Percentiles rank a stretch among this genome's conserved stretches.
Conservation (phyloP, 1,139 yeast species). For the Yamadazyma spencermartinsiae region DNA sequence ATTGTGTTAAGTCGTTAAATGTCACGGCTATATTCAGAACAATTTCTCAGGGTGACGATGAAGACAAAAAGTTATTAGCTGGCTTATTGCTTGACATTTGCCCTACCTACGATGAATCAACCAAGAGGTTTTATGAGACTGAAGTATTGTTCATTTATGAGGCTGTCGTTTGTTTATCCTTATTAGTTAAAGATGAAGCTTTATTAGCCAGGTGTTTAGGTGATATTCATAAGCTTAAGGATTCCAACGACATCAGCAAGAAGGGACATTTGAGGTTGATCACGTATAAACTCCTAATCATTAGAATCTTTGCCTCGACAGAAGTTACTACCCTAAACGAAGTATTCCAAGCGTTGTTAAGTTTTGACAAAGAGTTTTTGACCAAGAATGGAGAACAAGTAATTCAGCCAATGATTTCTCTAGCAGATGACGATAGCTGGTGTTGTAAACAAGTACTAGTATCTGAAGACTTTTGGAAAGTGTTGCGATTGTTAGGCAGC, state of each 20-base stretch:
- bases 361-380: conserved; percentile 39
- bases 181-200: conserved; percentile 42
- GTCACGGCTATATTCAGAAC: conserved; percentile 51
- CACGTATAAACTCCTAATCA: conserved; percentile 44
- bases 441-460: conserved; percentile 38
- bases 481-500: conserved; percentile 58
- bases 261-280: conserved; percentile 32
- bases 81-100: conserved; percentile 27
- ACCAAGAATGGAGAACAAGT: conserved; percentile 51
- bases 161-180: conserved; percentile 49
- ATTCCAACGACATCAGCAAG: conserved; percentile 25
- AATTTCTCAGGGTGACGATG: conserved; percentile 34
- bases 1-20: conserved; percentile 72
- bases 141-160: conserved; percentile 60
- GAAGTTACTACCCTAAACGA: conserved; percentile 16
- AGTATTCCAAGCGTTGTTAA: conserved; percentile 23
- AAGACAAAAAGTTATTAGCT: conserved; percentile 22
- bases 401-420: conserved; percentile 52
- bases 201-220: conserved; percentile 27
- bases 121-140: conserved; percentile 51
- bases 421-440: conserved; percentile 53
- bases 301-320: conserved; percentile 30
- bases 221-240: conserved; percentile 19
- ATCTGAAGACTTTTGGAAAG: conserved; percentile 62
- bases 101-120: conserved; percentile 34